A percentile compares a stretch with the other conserved stretches of the same genome.
Evolutionary conservation across 257 asterid genomes (phyloP).

Genomic region (Petrea volubilis): DNA sequence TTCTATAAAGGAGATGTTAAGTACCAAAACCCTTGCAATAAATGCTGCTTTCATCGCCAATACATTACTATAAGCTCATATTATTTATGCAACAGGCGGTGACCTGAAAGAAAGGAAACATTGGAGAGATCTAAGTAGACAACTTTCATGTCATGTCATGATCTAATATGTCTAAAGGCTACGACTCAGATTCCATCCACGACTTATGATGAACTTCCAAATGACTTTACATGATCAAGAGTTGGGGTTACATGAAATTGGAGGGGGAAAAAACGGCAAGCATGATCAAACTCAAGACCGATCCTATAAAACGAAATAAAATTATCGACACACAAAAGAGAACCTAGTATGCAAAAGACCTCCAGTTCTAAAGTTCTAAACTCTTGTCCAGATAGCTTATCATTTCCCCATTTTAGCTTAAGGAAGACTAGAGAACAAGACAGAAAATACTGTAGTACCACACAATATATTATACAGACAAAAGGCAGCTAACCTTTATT

Average conservation of each 20-base stretch:
- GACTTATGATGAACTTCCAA: background rate
- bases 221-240: too few species aligned
- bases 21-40: background rate
- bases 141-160: background rate
- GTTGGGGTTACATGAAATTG: background rate
- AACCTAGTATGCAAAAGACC: background rate
- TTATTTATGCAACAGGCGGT: background rate
- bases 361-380: slow-evolving; percentile 17
- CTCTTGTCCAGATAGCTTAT: background rate
- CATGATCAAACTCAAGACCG: background rate
- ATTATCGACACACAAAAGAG: background rate
- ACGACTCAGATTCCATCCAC: background rate
- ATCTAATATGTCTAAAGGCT: background rate
- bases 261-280: background rate
- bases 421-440: background rate
- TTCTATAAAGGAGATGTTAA: background rate
- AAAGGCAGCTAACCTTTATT: slow-evolving; percentile 65
- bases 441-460: background rate
- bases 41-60: background rate
- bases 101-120: background rate
- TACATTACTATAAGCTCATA: background rate
- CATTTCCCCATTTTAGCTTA: background rate
- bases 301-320: slow-evolving; percentile 4
- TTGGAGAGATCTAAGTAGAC: background rate
- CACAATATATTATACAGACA: background rate